Evolutionary conservation across 2,329 filamentous ascomycete genomes (phyloP).

Genomic region (Talaromyces sp.): DNA sequence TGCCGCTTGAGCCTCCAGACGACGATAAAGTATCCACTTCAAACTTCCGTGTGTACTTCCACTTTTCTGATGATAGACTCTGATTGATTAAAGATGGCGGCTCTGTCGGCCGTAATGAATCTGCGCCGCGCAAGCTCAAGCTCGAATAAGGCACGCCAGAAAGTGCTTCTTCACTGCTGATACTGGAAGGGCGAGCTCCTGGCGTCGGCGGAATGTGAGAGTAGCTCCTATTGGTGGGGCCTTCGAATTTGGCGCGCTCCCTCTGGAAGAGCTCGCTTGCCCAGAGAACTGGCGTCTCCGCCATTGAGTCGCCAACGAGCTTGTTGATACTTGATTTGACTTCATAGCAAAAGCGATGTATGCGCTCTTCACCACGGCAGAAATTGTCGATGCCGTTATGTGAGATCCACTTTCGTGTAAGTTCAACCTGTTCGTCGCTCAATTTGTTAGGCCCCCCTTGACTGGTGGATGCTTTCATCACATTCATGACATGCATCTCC

Average conservation of each 20-base stretch:
- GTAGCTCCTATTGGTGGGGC: conserved; percentile 36
- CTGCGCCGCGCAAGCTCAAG: conserved; percentile 28
- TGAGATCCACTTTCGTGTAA: conserved; percentile 77
- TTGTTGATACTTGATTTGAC: conserved; percentile 81
- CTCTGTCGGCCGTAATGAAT: conserved; percentile 33
- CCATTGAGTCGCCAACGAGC: conserved; percentile 76
- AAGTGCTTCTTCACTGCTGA: conserved; percentile 43
- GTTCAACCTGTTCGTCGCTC: conserved; percentile 88
- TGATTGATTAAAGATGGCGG: conserved; percentile 49
- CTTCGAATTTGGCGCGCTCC: conserved; percentile 52
- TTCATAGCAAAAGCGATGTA: conserved; percentile 90
- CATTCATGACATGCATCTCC: conserved; percentile 80
- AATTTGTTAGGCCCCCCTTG: conserved; percentile 92
- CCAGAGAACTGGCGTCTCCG: conserved; percentile 85
- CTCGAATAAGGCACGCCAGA: conserved; percentile 27
- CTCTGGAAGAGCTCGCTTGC: conserved; percentile 82
- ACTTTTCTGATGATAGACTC: conserved; percentile 66
- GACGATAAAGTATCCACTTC: conserved; percentile 58
- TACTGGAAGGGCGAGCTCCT: conserved; percentile 41
- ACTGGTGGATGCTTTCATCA: conserved; percentile 75
- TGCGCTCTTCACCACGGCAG: conserved; percentile 88
- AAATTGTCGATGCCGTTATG: conserved; percentile 84
- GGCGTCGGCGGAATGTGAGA: conserved; percentile 44
- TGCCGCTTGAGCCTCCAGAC: conserved; percentile 56
- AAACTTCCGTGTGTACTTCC: conserved; percentile 55